Conservation (phyloP, 2,329 filamentous ascomycete species). For the Alternaria sp. region DNA sequence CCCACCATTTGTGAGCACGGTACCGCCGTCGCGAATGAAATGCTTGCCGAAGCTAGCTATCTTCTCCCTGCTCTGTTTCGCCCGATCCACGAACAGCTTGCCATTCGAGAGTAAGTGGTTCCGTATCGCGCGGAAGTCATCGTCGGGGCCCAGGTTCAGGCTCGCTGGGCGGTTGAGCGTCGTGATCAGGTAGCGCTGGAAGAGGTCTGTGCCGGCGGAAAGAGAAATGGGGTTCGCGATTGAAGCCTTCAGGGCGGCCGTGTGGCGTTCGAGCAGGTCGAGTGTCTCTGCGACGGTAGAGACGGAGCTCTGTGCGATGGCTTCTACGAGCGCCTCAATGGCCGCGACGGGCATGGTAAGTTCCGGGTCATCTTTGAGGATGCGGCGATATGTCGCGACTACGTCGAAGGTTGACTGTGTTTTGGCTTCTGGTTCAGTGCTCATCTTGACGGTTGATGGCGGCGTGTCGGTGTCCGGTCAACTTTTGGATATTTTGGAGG, state of each 20-base stretch:
- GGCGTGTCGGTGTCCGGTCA: conserved; percentile 6
- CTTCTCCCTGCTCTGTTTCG: conserved; percentile 82
- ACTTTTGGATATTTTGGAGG: conserved; percentile 31
- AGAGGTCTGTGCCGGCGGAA: conserved; percentile 92
- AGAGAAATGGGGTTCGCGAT: conserved; percentile 91
- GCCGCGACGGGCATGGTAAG: conserved; percentile 96
- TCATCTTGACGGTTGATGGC: conserved; percentile 35
- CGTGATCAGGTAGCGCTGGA: conserved; percentile 90
- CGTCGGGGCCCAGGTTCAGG: conserved; percentile 57
- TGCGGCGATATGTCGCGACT: conserved; percentile 70
- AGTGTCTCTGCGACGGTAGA: conserved; percentile 95
- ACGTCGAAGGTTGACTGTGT: conserved; percentile 59
- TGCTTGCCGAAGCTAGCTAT: conserved; percentile 82
- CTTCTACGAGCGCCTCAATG: conserved; percentile 87
- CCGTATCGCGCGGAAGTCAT: conserved; percentile 83
- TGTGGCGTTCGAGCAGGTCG: conserved; percentile 80
- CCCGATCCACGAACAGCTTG: conserved; percentile 83
- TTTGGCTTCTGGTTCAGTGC: conserved; percentile 26
- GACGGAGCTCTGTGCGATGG: conserved; percentile 79
- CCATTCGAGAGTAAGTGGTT: conserved; percentile 87
- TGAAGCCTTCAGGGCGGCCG: conserved; percentile 76
- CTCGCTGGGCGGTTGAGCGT: conserved; percentile 65
- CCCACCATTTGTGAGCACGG: conserved; percentile 90
- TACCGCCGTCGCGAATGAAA: conserved; percentile 79
- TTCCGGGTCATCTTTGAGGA: conserved; percentile 75